Base-by-base conservation (phyloP, 495 filamentous ascomycete genomes). In the Neurospora cerealis region DNA sequence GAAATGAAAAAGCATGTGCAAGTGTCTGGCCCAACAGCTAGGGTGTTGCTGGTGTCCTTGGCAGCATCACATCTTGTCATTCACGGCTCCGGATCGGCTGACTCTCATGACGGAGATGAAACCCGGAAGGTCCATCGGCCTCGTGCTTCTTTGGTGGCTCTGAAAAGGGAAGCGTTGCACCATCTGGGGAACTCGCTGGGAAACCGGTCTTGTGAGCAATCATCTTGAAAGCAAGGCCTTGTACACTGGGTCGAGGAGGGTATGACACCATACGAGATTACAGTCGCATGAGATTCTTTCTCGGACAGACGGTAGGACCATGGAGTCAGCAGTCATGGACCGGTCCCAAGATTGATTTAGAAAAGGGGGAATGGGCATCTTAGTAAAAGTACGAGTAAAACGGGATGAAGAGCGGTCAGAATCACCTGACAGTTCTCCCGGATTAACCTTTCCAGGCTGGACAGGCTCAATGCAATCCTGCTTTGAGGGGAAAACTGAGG, bases 201-300 rank as follows among this genome's bases (percentile, higher is more conserved):
- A 41, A 72, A 19, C 8, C 28, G 71, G 41, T 72, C 32, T 32
- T 69, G 42, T 36, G 38, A 36, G 71, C 54, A 66, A 66, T 66
- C 28, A 36, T 36, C 21, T 34, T 66, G 28, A 3, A 66, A 34
- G 71, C 71, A 69, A 8, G 66, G 48, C 32, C 21, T 39, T 39
- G 34, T 42, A 37, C 32, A 38, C 72, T 7, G 24, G 4, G 70
- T 71, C 48, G 72, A 42, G 28, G 48, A 28, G 10, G 21, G 54
- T 66, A 73, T 77, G 72, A 71, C 17, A 69, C 74, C 48, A 77
- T 70, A 54, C 62, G 62, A 76, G 44, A 76, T 77, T 74, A 73
- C 34, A 36, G 74, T 77, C 69, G 60, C 42, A 70, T 71, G 76
- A 77, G 69, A 10, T 32, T 28, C 19, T 32, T 17, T 13, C 8